phyloP scores from a whole-genome alignment of 1,139 yeast species.

The Wickerhamomyces sp. region DNA sequence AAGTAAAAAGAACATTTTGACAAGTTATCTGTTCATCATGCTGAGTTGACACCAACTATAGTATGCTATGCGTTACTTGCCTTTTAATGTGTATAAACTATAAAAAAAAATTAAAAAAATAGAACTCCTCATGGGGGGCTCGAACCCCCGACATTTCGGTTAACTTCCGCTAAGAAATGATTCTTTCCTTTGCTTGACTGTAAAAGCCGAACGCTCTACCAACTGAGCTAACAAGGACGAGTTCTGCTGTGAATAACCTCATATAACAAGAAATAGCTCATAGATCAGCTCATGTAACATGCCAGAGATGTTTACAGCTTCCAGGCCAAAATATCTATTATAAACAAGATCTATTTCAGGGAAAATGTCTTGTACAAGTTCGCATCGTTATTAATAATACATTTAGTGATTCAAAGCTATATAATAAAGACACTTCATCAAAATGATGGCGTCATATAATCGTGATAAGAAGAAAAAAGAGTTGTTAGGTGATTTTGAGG shows the following conservation, averaged over 20 bases:
- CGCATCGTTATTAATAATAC: neutral
- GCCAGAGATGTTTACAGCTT: too few relatives aligned
- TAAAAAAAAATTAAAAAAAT: conserved; percentile 7
- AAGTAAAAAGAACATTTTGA: too few relatives aligned
- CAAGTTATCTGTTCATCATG: too few relatives aligned
- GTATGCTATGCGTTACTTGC: neutral
- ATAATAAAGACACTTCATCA: neutral
- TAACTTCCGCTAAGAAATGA: conserved; percentile 15
- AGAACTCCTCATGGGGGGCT: conserved; percentile 23
- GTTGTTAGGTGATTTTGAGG: neutral
- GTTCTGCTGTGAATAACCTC: conserved; percentile 5
- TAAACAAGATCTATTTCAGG: too few relatives aligned
- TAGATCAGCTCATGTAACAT: too few relatives aligned
- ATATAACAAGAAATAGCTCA: too few relatives aligned
- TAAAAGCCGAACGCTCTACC: conserved; percentile 22
- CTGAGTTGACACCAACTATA: too few relatives aligned
- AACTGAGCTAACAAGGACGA: conserved; percentile 23
- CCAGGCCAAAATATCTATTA: too few relatives aligned
- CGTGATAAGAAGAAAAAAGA: too few relatives aligned
- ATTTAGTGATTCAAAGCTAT: too few relatives aligned
- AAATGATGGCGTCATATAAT: neutral
- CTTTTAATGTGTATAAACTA: neutral
- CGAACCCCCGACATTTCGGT: conserved; percentile 22
- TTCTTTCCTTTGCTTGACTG: conserved; percentile 12
- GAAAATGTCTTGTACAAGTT: too few relatives aligned